Percentiles rank a stretch among this genome's conserved stretches.
phyloP scores from a whole-genome alignment of 1,139 yeast genomes.

The Pneumocystis canis region DNA sequence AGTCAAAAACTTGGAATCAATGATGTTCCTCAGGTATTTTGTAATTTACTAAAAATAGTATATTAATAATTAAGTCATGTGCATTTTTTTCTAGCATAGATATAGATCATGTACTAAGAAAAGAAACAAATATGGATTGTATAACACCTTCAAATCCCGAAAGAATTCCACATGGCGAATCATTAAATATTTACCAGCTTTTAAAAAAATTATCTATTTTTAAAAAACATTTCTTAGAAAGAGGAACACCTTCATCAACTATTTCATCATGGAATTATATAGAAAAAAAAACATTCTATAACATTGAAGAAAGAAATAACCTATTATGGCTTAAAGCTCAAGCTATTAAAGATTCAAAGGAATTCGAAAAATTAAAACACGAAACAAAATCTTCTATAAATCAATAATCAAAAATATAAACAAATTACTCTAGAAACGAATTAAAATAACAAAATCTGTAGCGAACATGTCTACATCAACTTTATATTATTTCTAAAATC shows the following conservation, averaged over 20 bases:
- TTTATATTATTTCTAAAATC: not conserved
- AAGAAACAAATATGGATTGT: constrained; percentile 80
- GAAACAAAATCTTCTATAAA: not conserved
- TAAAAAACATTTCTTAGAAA: not conserved
- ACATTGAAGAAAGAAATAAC: not conserved
- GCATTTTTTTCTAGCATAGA: constrained; percentile 94
- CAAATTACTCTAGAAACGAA: not conserved
- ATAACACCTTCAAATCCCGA: constrained; percentile 72
- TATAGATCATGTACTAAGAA: constrained; percentile 71
- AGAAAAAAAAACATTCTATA: not conserved
- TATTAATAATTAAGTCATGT: constrained; percentile 2
- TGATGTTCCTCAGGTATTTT: constrained; percentile 79
- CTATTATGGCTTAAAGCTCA: not conserved
- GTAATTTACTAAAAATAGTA: not conserved
- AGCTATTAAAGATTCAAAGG: not conserved
- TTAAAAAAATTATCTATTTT: constrained; percentile 24
- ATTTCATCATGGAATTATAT: not conserved
- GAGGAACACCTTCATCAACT: not conserved
- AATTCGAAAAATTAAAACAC: not conserved
- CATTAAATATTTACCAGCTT: constrained; percentile 44
- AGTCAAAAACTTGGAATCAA: constrained; percentile 81
- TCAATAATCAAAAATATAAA: not conserved
- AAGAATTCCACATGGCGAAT: constrained; percentile 67
- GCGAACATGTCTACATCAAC: not conserved
- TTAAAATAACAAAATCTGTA: not conserved